phyloP scores from a whole-genome alignment of 169 alveolate species.

The Sarcocystis neurona region DNA sequence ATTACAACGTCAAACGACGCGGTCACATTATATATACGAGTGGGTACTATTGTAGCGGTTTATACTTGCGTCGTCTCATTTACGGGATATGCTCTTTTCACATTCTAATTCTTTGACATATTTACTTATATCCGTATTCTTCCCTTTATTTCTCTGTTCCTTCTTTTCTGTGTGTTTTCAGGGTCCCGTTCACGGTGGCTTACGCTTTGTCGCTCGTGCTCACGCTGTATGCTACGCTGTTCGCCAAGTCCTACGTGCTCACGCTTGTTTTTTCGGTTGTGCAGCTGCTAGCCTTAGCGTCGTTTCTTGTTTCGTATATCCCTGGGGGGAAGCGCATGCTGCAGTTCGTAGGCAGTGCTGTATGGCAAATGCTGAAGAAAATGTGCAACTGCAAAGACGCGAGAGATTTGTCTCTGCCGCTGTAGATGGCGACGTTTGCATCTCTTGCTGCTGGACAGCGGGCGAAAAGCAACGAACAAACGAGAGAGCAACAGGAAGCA shows the following conservation, averaged over 20 bases:
- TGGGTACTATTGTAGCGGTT: too few relatives aligned
- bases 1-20: too few relatives aligned
- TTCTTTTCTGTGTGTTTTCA: conserved; percentile 2
- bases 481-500: too few relatives aligned
- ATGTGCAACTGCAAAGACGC: conserved; percentile 62
- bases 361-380: conserved; percentile 59
- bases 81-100: too few relatives aligned
- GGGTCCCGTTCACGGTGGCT: conserved; percentile 74
- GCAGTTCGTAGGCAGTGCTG: conserved; percentile 62
- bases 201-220: conserved; percentile 68
- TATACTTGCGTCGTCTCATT: too few relatives aligned
- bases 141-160: background rate
- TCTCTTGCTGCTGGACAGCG: too few relatives aligned
- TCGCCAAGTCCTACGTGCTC: conserved; percentile 71
- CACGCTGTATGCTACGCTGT: conserved; percentile 72
- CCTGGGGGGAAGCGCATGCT: conserved; percentile 74
- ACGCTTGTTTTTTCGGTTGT: conserved; percentile 72
- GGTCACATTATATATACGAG: too few relatives aligned
- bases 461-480: too few relatives aligned
- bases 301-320: conserved; percentile 73
- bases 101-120: too few relatives aligned
- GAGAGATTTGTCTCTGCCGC: conserved; percentile 59
- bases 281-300: conserved; percentile 70
- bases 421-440: conserved; percentile 1
- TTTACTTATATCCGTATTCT: too few relatives aligned